Evolutionary conservation across 225 moss, liverwort and hornwort genomes (phyloP).

Genomic region (Marchantia polymorpha): DNA sequence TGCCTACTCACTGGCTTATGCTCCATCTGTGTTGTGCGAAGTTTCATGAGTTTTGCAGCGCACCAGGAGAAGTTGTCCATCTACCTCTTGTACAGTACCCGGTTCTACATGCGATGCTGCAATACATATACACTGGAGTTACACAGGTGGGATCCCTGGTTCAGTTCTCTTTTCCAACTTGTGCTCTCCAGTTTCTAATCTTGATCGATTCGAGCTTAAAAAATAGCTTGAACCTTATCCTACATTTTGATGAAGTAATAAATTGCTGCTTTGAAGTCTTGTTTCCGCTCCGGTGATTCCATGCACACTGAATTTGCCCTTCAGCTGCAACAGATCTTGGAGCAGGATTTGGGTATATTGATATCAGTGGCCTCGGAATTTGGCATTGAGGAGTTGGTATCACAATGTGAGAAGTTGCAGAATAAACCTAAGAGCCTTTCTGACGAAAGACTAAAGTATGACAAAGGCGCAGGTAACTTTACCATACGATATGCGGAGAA

Average conservation of each 20-base stretch:
- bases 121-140: conserved; percentile 78
- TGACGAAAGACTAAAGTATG: conserved; percentile 20
- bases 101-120: conserved; percentile 61
- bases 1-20: conserved; percentile 76
- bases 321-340: conserved; percentile 46
- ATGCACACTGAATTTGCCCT: neutral
- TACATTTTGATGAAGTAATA: neutral
- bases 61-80: conserved; percentile 43
- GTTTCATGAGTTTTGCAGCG: conserved; percentile 29
- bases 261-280: too few species aligned
- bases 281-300: neutral
- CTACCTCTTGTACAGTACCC: conserved; percentile 58
- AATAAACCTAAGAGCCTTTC: conserved; percentile 25
- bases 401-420: conserved; percentile 54
- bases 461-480: conserved; percentile 33
- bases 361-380: conserved; percentile 63
- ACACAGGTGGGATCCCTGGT: conserved; percentile 40
- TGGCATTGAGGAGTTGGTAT: conserved; percentile 54
- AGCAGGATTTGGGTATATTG: conserved; percentile 48
- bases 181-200: neutral
- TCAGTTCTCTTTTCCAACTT: neutral
- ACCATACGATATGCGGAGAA: conserved; percentile 43
- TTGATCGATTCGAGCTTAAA: neutral
- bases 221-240: neutral
- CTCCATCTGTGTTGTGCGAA: conserved; percentile 60